Conservation (phyloP, 768 basidiomycete genomes). For the Fomitopsis serialis region DNA sequence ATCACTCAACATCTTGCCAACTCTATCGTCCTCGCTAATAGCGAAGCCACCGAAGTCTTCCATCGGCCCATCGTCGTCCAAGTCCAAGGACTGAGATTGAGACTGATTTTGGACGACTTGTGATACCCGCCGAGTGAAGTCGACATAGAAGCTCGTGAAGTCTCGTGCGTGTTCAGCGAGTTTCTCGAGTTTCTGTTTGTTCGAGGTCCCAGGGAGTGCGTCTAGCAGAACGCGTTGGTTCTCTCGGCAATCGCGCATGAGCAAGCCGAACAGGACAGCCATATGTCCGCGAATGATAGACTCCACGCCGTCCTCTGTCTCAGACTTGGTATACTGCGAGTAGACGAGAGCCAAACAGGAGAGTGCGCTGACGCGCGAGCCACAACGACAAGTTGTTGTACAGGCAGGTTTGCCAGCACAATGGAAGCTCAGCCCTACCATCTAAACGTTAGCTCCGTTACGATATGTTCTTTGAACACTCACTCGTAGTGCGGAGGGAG, state of each 20-base stretch:
- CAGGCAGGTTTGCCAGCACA: constrained; percentile 52
- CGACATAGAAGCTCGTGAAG: constrained; percentile 37
- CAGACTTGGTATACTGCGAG: constrained; percentile 28
- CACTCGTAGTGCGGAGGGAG: constrained; percentile 44
- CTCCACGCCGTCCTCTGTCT: constrained; percentile 23
- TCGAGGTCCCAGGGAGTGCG: constrained; percentile 30
- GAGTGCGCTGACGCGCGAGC: constrained; percentile 37
- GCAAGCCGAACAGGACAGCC: constrained; percentile 63
- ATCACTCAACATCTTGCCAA: constrained; percentile 14
- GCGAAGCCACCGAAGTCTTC: constrained; percentile 6
- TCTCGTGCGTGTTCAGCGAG: constrained; percentile 33
- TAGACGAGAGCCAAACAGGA: constrained; percentile 49
- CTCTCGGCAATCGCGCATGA: constrained; percentile 29
- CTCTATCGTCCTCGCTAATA: constrained; percentile 1
- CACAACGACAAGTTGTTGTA: constrained; percentile 48
- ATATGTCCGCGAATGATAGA: constrained; percentile 67
- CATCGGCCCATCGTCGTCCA: constrained; percentile 4
- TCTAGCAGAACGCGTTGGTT: constrained; percentile 29
- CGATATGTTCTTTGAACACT: constrained; percentile 16
- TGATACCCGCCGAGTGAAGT: constrained; percentile 25
- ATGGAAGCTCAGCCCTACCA: constrained; percentile 42
- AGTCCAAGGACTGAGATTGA: too few species aligned
- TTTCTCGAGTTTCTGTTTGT: constrained; percentile 23
- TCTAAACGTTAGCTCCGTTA: neutral
- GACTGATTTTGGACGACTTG: constrained; percentile 6